These are phyloP conservation scores for Diaporthe sp. DNA, from an alignment of 2,329 filamentous ascomycete genomes.

Conservation along the genomic window DNA sequence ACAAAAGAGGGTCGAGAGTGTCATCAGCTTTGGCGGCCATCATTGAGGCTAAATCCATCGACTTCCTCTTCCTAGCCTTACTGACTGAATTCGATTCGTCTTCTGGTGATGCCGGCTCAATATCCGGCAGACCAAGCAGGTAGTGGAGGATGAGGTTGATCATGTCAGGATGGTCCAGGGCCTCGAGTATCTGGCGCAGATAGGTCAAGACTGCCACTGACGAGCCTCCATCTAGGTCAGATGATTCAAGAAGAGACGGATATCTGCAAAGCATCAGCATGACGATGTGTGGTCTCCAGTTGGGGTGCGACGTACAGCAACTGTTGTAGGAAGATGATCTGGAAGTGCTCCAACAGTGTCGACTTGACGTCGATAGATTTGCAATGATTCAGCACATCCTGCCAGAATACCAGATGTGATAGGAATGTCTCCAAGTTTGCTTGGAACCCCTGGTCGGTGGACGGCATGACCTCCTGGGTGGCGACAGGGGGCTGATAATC, in stretches of 20 bases:
- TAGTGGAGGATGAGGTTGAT: constrained; percentile 95
- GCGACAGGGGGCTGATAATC: constrained; percentile 83
- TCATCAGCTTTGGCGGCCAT: constrained; percentile 80
- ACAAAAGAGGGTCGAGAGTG: constrained; percentile 83
- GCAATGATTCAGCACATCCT: constrained; percentile 97
- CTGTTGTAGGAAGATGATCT: constrained; percentile 95
- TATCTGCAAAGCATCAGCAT: constrained; percentile 67
- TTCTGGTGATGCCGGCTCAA: constrained; percentile 48
- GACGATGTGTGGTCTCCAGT: not conserved
- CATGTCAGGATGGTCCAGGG: constrained; percentile 91
- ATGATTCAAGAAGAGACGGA: constrained; percentile 94
- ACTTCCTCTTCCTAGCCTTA: constrained; percentile 84
- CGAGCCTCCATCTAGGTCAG: constrained; percentile 95
- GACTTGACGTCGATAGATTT: constrained; percentile 91
- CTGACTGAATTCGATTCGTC: constrained; percentile 65
- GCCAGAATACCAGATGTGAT: constrained; percentile 96
- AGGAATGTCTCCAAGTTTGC: constrained; percentile 93
- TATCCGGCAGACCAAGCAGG: constrained; percentile 82
- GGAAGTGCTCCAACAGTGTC: constrained; percentile 94
- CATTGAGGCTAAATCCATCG: constrained; percentile 85
- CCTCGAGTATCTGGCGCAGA: constrained; percentile 88
- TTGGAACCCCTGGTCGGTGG: constrained; percentile 80
- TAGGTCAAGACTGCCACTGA: constrained; percentile 97
- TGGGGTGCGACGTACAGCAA: constrained; percentile 72
- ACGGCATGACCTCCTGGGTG: constrained; percentile 77